Evolutionary conservation across 371 early-diverging fungal species (phyloP).

Genomic region (Mortierella sp.): DNA sequence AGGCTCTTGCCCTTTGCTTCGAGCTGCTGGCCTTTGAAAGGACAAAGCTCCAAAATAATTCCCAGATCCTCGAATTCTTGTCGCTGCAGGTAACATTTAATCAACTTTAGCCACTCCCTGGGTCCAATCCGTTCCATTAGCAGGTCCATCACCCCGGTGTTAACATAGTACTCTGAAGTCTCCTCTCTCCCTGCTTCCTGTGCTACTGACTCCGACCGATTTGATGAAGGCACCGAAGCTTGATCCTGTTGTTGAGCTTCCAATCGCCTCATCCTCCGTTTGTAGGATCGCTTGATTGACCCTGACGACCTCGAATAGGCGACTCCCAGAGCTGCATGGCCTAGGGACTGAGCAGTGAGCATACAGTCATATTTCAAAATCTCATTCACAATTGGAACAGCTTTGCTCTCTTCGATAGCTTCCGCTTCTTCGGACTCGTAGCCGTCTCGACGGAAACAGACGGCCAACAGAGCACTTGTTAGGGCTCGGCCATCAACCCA

Average conservation of each 20-base stretch:
- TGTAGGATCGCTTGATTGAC: slow-evolving; percentile 22
- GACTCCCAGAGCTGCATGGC: slow-evolving; percentile 40
- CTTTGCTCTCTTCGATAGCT: slow-evolving; percentile 29
- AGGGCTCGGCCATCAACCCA: slow-evolving; percentile 56
- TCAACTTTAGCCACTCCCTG: slow-evolving; percentile 53
- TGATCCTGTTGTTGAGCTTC: neutral
- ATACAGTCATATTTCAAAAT: slow-evolving; percentile 50
- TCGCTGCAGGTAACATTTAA: slow-evolving; percentile 48
- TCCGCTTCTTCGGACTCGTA: slow-evolving; percentile 38
- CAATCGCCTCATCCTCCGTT: slow-evolving; percentile 5
- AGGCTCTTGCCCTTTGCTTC: slow-evolving; percentile 24
- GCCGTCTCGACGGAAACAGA: slow-evolving; percentile 52
- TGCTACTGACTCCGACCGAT: slow-evolving; percentile 6
- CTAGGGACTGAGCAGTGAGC: slow-evolving; percentile 52
- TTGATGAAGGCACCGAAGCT: neutral
- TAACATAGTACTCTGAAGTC: neutral
- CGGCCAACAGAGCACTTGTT: slow-evolving; percentile 51
- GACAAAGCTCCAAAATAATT: slow-evolving; percentile 44
- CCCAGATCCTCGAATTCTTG: slow-evolving; percentile 47
- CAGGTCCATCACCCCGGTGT: slow-evolving; percentile 38
- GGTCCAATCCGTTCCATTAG: slow-evolving; percentile 50
- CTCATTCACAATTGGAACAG: slow-evolving; percentile 44
- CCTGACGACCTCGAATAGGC: slow-evolving; percentile 44
- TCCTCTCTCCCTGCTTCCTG: neutral
- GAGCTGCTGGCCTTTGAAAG: slow-evolving; percentile 46